Evolutionary conservation across 2,329 filamentous ascomycete species (phyloP).

Genomic region (Talaromyces atroroseus): DNA sequence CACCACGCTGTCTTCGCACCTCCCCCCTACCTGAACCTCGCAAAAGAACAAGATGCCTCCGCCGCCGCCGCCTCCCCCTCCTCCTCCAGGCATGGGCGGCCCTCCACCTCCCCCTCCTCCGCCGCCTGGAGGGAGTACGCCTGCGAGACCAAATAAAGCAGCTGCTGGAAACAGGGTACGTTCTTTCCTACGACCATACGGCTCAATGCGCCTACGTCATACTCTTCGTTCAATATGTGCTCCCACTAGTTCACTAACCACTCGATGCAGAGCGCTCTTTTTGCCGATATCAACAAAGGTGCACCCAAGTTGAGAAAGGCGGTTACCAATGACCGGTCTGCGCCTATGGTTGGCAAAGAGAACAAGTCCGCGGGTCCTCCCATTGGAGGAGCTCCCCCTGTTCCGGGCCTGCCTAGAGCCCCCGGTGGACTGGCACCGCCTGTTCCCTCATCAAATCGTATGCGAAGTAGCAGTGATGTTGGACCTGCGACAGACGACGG

Average conservation of each 20-base stretch:
- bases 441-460: slow-evolving; percentile 59
- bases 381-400: slow-evolving; percentile 70
- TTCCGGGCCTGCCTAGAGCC: slow-evolving; percentile 60
- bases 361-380: slow-evolving; percentile 53
- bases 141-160: slow-evolving; percentile 53
- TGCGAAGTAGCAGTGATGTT: slow-evolving; percentile 75
- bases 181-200: slow-evolving; percentile 15
- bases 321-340: slow-evolving; percentile 87
- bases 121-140: slow-evolving; percentile 47
- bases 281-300: slow-evolving; percentile 84
- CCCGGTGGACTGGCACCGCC: slow-evolving; percentile 67
- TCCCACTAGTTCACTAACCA: background rate
- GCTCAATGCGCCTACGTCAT: background rate
- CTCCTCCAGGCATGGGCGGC: slow-evolving; percentile 54
- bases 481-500: slow-evolving; percentile 40
- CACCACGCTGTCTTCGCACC: background rate
- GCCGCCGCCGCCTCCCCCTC: slow-evolving; percentile 64
- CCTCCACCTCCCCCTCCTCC: slow-evolving; percentile 61
- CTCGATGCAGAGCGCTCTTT: slow-evolving; percentile 65
- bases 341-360: slow-evolving; percentile 61
- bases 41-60: slow-evolving; percentile 35
- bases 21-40: slow-evolving; percentile 10
- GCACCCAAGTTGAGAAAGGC: slow-evolving; percentile 68
- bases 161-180: slow-evolving; percentile 59
- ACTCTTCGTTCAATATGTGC: background rate